These are phyloP conservation scores for Leccinum fibrillosum DNA, from an alignment of 768 basidiomycete genomes.

Conservation along the genomic window DNA sequence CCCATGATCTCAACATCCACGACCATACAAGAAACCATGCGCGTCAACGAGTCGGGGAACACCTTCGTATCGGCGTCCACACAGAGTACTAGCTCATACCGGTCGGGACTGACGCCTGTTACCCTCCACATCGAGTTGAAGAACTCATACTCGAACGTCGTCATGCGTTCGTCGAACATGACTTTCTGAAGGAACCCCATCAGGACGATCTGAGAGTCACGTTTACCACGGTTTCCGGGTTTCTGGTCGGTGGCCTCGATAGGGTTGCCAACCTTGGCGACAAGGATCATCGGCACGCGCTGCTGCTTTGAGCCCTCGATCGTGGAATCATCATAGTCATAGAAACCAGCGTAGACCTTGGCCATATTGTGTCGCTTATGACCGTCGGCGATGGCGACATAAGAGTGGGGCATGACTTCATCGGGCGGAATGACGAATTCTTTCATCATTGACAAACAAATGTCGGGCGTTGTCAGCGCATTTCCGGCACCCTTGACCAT, in stretches of 20 bases:
- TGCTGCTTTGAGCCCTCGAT: slow-evolving; percentile 93
- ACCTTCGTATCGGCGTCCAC: slow-evolving; percentile 99
- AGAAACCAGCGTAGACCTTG: slow-evolving; percentile 97
- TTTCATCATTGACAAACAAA: slow-evolving; percentile 95
- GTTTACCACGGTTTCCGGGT: slow-evolving; percentile 98
- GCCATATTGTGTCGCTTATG: slow-evolving; percentile 99
- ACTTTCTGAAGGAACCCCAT: slow-evolving; percentile 99
- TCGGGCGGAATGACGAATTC: slow-evolving; percentile 76
- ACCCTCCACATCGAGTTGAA: slow-evolving; percentile 98
- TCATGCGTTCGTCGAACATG: slow-evolving; percentile 99
- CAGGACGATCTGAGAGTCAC: slow-evolving; percentile 95
- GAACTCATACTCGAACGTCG: slow-evolving; percentile 98
- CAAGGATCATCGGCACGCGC: slow-evolving; percentile 91
- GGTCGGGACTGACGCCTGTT: slow-evolving; percentile 93
- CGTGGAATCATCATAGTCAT: slow-evolving; percentile 89
- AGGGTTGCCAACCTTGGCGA: slow-evolving; percentile 94
- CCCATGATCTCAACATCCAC: slow-evolving; percentile 99
- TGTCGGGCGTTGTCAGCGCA: slow-evolving; percentile 85
- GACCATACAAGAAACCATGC: slow-evolving; percentile 97
- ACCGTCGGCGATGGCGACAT: slow-evolving; percentile 99
- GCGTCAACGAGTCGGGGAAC: slow-evolving; percentile 95
- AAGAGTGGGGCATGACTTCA: slow-evolving; percentile 92
- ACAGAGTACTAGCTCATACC: slow-evolving; percentile 92
- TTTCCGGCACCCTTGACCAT: slow-evolving; percentile 98
- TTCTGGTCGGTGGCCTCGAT: slow-evolving; percentile 85